Conservation (phyloP, 495 filamentous ascomycete species). For the Extremus antarcticus region DNA sequence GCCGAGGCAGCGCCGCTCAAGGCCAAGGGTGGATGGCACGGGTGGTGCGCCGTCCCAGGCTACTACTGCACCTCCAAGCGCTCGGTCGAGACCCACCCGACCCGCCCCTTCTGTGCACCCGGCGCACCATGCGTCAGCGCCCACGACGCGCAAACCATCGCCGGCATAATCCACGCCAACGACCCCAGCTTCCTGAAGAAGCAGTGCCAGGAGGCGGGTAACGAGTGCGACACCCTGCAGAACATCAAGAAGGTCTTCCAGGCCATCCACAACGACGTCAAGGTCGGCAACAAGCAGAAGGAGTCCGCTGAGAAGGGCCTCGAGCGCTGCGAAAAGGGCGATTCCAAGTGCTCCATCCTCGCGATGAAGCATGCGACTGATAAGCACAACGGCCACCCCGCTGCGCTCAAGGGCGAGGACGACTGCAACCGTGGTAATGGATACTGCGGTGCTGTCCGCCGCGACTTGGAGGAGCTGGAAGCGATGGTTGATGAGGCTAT, state of each 20-base stretch:
- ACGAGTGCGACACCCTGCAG: constrained; percentile 4
- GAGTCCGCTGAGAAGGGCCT: not conserved
- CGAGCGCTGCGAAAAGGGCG: not conserved
- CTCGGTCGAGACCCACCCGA: not conserved
- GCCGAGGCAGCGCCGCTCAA: too few species aligned
- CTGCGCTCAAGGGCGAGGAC: not conserved
- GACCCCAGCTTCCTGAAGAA: not conserved
- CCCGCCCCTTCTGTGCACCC: not conserved
- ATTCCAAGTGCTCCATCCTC: not conserved
- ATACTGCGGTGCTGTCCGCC: not conserved
- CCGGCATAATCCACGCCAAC: not conserved
- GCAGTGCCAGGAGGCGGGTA: not conserved
- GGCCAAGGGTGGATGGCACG: not conserved
- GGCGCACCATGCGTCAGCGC: not conserved
- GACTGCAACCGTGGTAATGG: not conserved
- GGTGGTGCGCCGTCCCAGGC: constrained; percentile 1
- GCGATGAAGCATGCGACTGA: not conserved
- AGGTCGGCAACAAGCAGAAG: not conserved
- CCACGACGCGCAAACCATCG: not conserved
- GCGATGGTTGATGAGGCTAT: not conserved
- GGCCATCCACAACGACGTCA: not conserved
- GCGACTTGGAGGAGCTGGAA: constrained; percentile 10
- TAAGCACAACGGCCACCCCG: not conserved
- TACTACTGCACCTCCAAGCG: not conserved
- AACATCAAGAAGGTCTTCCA: not conserved